Evolutionary conservation across 306 rosid species (phyloP), one percentile per base, ranked within the genome.

Genomic region (Gynostemma pentaphyllum): DNA sequence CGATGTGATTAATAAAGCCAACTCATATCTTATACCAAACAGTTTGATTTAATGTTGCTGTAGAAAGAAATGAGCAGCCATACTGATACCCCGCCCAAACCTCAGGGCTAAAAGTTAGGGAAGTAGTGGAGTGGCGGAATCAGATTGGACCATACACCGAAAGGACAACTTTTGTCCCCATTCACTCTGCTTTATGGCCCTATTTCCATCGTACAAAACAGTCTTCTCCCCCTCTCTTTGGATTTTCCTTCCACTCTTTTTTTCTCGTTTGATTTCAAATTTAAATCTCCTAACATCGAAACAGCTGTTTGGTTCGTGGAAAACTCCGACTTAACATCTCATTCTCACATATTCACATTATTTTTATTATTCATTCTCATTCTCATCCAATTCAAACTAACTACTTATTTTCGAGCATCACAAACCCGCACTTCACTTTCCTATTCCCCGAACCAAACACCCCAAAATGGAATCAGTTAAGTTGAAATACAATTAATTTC

Each of bases 401-500:
- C n/a, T n/a, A n/a, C n/a, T n/a, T n/a, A n/a, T n/a, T n/a, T n/a
- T n/a, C n/a, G n/a, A n/a, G n/a, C n/a, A n/a, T n/a, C n/a, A n/a
- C n/a, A n/a, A n/a, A n/a, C n/a, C n/a, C n/a, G n/a, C n/a, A n/a
- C n/a, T n/a, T n/a, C n/a, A n/a, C n/a, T n/a, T n/a, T n/a, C n/a
- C n/a, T n/a, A n/a, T n/a, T n/a, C n/a, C n/a, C n/a, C n/a, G n/a
- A n/a, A n/a, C n/a, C n/a, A n/a, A n/a, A n/a, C n/a, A n/a, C n/a
- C n/a, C n/a, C 73, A 64, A 68, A 75, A 70, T 64, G 67, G 62
- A 68, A 70, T 29, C 29, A 65, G 69, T 70, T 61, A 61, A 67
- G 67, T 42, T 57, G 45, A 64, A 48, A 37, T 23, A 39, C 2
- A 22, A 59, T 30, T 22, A 49, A n/a, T 32, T 3, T 39, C 14